Evolutionary conservation across 805 yeast genomes (phyloP).

Genomic region (Schizosaccharomyces octosporus): DNA sequence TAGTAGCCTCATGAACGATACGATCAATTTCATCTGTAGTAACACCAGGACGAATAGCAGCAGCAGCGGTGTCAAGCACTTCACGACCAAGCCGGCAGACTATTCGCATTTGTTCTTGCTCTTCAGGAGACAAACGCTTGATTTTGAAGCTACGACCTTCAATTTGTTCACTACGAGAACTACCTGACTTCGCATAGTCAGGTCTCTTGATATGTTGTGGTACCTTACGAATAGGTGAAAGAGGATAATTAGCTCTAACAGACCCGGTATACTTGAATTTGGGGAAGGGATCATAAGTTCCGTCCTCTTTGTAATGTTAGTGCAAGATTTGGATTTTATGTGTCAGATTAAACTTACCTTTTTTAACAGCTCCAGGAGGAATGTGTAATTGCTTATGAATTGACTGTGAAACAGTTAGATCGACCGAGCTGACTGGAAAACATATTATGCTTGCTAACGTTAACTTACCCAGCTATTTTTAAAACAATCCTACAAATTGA

Average conservation of each 20-base stretch:
- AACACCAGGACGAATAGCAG: conserved; percentile 59
- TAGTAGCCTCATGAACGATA: conserved; percentile 65
- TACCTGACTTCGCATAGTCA: conserved; percentile 63
- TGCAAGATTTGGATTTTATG: too few relatives aligned
- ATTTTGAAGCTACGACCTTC: conserved; percentile 47
- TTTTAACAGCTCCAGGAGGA: neutral
- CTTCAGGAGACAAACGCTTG: conserved; percentile 36
- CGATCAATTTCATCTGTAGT: conserved; percentile 83
- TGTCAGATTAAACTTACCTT: neutral
- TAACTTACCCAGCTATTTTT: neutral
- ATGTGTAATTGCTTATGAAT: neutral
- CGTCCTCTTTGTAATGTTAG: neutral
- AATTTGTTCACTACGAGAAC: conserved; percentile 52
- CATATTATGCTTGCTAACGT: neutral
- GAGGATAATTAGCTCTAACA: conserved; percentile 57
- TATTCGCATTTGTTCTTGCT: conserved; percentile 46
- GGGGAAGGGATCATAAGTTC: conserved; percentile 56
- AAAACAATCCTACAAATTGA: neutral
- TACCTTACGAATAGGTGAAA: conserved; percentile 42
- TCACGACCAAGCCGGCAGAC: conserved; percentile 65
- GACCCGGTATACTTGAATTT: conserved; percentile 48
- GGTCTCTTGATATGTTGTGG: conserved; percentile 53
- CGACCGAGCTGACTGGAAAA: neutral
- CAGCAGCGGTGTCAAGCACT: conserved; percentile 70
- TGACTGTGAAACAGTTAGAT: neutral